Conservation (phyloP, 257 asterid species). For the Fraxinus quadrangulata region DNA sequence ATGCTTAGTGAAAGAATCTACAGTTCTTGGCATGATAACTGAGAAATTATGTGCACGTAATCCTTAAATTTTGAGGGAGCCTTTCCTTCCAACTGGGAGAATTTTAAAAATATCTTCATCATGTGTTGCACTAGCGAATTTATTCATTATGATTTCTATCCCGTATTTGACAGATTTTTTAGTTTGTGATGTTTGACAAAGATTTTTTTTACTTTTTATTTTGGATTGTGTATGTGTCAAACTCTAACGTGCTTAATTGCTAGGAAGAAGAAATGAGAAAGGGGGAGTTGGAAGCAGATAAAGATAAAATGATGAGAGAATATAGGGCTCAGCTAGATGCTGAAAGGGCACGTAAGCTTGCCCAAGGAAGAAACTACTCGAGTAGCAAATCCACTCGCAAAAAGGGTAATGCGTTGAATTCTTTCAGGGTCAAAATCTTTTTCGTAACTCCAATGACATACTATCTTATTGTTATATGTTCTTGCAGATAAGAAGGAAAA, state of each 20-base stretch:
- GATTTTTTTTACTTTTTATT: not conserved
- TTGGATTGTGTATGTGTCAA: not conserved
- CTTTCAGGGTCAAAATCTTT: not conserved
- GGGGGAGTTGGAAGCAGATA: conserved; percentile 99
- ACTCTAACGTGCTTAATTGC: conserved; percentile 42
- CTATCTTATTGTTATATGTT: conserved; percentile 18
- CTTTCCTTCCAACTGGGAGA: not conserved
- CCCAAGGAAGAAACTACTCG: conserved; percentile 87
- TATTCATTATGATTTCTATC: not conserved
- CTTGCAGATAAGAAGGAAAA: conserved; percentile 77
- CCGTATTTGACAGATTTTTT: not conserved
- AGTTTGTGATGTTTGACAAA: not conserved
- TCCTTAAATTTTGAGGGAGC: not conserved
- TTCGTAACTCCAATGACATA: conserved; percentile 7
- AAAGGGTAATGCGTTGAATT: conserved; percentile 53
- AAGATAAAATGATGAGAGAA: conserved; percentile 96
- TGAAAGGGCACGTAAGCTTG: conserved; percentile 79
- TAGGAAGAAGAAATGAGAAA: conserved; percentile 98
- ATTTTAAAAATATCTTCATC: not conserved
- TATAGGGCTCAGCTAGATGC: conserved; percentile 99
- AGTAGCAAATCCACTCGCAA: conserved; percentile 64
- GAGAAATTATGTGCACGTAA: not conserved
- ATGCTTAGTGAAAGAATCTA: not conserved
- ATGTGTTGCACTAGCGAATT: not conserved
- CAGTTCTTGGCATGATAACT: not conserved